A percentile compares a stretch with the other conserved stretches of the same genome.
These are phyloP conservation scores for Cerioporus squamosus DNA, from an alignment of 1,284 basidiomycete genomes.

Conservation along the genomic window DNA sequence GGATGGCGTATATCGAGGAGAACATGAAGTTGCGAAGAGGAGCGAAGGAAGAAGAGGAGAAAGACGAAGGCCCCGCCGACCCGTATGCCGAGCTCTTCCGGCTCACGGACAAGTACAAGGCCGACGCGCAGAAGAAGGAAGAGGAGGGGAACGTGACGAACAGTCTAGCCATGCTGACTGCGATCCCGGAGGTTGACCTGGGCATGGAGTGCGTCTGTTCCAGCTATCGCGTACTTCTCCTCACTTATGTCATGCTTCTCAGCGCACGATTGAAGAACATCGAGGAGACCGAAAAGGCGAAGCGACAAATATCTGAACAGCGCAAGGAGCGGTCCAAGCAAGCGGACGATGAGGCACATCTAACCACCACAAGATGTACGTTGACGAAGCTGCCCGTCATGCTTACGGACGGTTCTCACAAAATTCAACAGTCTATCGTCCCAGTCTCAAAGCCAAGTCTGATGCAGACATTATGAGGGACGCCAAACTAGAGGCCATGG, in stretches of 20 bases:
- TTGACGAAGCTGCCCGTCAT: conserved; percentile 15
- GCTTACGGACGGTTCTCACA: neutral
- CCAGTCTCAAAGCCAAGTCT: conserved; percentile 76
- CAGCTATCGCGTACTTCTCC: neutral
- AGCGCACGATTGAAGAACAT: conserved; percentile 93
- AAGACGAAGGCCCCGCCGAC: conserved; percentile 54
- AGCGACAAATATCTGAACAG: conserved; percentile 80
- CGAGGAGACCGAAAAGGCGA: conserved; percentile 95
- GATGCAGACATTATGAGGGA: conserved; percentile 87
- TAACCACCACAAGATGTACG: conserved; percentile 85
- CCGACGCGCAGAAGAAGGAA: conserved; percentile 57
- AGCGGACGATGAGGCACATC: conserved; percentile 74
- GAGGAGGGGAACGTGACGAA: conserved; percentile 95
- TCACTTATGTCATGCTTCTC: neutral
- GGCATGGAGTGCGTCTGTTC: conserved; percentile 88
- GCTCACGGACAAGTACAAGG: conserved; percentile 75
- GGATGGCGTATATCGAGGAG: conserved; percentile 98
- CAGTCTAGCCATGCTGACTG: conserved; percentile 92
- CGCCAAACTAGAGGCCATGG: conserved; percentile 84
- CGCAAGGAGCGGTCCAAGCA: conserved; percentile 59
- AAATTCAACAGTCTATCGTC: conserved; percentile 72
- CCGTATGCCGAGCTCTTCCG: conserved; percentile 85
- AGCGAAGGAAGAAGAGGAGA: conserved; percentile 50
- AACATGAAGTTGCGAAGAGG: conserved; percentile 84
- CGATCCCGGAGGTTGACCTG: conserved; percentile 95